Evolutionary conservation across 768 basidiomycete species (phyloP).

Genomic region (Postia placenta): DNA sequence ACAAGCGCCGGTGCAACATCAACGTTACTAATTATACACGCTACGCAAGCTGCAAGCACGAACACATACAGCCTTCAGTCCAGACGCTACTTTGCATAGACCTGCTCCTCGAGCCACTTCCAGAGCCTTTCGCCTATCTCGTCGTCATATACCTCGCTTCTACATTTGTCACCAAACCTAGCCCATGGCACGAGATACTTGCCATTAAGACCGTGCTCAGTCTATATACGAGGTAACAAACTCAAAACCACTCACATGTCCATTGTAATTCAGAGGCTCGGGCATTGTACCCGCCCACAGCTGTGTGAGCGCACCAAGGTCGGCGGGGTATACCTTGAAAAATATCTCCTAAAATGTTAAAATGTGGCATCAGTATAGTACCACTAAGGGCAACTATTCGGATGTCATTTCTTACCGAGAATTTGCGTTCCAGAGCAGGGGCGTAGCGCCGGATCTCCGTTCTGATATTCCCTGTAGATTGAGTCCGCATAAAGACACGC

Average conservation of each 20-base stretch:
- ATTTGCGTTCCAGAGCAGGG: not conserved
- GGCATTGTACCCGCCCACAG: slow-evolving; percentile 28
- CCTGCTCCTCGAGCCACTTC: slow-evolving; percentile 22
- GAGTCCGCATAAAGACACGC: too few species aligned
- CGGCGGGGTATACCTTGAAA: slow-evolving; percentile 16
- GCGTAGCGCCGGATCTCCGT: not conserved
- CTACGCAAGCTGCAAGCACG: not conserved
- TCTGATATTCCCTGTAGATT: too few species aligned
- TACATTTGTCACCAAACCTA: slow-evolving; percentile 7
- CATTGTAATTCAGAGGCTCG: slow-evolving; percentile 31
- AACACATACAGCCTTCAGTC: not conserved
- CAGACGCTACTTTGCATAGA: not conserved
- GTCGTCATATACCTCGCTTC: slow-evolving; percentile 10
- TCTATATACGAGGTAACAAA: not conserved
- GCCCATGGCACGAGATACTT: slow-evolving; percentile 24
- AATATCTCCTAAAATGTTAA: not conserved
- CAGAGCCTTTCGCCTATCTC: slow-evolving; percentile 21
- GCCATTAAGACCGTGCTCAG: too few species aligned
- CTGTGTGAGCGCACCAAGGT: slow-evolving; percentile 25
- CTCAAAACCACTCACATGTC: slow-evolving; percentile 26
- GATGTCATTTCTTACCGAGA: not conserved
- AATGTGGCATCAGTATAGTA: not conserved
- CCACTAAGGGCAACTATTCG: not conserved
- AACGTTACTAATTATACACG: not conserved
- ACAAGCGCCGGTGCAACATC: not conserved